Percentiles rank a stretch among this genome's conserved stretches.
phyloP scores from a whole-genome alignment of 495 filamentous ascomycete genomes.

The Oidiodendron maius region DNA sequence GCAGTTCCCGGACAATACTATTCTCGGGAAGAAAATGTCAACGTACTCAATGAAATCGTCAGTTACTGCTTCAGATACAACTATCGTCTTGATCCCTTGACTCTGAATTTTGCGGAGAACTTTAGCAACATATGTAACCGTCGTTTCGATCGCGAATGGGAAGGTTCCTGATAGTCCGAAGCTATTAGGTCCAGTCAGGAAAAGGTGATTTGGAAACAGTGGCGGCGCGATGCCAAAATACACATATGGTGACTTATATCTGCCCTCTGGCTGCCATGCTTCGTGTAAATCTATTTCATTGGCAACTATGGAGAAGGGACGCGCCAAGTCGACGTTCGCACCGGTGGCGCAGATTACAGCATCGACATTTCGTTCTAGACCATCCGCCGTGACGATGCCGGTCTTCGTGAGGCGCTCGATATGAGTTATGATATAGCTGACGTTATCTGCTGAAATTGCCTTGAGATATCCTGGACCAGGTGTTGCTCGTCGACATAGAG shows the following conservation, averaged over 20 bases:
- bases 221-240: background rate
- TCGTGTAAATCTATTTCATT: background rate
- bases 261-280: background rate
- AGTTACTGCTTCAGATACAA: background rate
- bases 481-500: constrained; percentile 61
- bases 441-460: constrained; percentile 55
- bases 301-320: background rate
- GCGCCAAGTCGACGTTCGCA: background rate
- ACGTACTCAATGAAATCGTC: background rate
- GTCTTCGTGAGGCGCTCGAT: constrained; percentile 53
- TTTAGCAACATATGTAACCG: background rate
- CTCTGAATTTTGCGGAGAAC: background rate
- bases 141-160: background rate
- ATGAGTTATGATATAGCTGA: constrained; percentile 45
- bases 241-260: background rate
- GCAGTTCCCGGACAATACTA: background rate
- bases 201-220: background rate
- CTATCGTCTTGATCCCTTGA: background rate
- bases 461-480: constrained; percentile 69
- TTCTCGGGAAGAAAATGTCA: background rate
- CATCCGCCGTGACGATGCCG: constrained; percentile 51
- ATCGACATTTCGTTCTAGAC: constrained; percentile 43
- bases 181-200: background rate
- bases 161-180: background rate
- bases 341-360: constrained; percentile 63